Conservation (phyloP, 306 rosid species). For the Carpinus viminea region DNA sequence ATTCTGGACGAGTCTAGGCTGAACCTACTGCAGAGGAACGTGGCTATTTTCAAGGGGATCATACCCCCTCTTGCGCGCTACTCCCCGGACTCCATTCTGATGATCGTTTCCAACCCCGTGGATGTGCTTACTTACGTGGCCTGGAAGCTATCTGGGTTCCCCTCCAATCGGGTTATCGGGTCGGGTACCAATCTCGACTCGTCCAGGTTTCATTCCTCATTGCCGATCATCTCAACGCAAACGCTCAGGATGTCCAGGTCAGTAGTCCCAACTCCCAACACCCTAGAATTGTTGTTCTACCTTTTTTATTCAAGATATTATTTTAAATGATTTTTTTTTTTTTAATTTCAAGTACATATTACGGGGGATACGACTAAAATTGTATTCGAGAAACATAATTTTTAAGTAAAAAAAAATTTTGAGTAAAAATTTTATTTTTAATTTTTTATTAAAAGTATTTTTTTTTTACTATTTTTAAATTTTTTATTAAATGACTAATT, state of each 20-base stretch:
- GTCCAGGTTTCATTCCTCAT: constrained; percentile 87
- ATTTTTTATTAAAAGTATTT: no score
- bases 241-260: constrained; percentile 99
- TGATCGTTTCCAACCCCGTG: constrained; percentile 87
- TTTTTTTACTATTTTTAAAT: no score
- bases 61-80: constrained; percentile 72
- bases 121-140: constrained; percentile 79
- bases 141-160: constrained; percentile 86
- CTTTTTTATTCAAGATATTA: not conserved
- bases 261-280: not conserved
- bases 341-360: no score
- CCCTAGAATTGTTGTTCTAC: not conserved
- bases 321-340: no score
- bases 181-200: constrained; percentile 97
- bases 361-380: no score
- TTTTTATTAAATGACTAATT: no score
- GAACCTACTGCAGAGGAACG: constrained; percentile 74
- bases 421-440: no score
- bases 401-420: no score
- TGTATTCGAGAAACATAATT: no score
- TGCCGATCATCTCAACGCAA: constrained; percentile 91
- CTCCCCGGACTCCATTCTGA: constrained; percentile 58
- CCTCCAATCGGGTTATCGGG: constrained; percentile 79
- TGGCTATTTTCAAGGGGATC: constrained; percentile 57
- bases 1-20: constrained; percentile 75